Percentiles rank a stretch among this genome's conserved stretches.
Conservation (phyloP, 345 rosid genomes). For the Physaria fendleri region DNA sequence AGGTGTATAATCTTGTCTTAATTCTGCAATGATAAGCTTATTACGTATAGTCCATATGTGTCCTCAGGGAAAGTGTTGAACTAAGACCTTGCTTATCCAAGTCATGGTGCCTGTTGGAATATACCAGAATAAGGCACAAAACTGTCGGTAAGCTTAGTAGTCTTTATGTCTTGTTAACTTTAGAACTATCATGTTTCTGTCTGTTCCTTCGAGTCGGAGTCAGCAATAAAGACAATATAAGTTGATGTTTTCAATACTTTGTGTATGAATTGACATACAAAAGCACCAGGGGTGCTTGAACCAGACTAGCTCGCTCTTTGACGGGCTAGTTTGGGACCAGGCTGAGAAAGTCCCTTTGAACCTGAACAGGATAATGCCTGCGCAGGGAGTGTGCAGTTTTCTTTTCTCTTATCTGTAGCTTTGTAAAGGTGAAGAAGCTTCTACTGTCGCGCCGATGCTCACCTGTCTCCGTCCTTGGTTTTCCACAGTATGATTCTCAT, state of each 20-base stretch:
- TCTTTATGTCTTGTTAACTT: conserved; percentile 25
- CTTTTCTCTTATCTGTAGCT: conserved; percentile 35
- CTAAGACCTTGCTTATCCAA: conserved; percentile 16
- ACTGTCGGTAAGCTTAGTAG: conserved; percentile 54
- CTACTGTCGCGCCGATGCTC: conserved; percentile 24
- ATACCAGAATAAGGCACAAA: conserved; percentile 9
- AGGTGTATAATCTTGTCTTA: neutral
- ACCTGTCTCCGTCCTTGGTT: neutral
- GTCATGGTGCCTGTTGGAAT: conserved; percentile 5
- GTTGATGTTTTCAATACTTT: conserved; percentile 14
- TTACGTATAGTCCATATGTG: neutral
- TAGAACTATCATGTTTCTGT: conserved; percentile 34
- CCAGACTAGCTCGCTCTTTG: conserved; percentile 39
- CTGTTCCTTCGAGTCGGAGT: conserved; percentile 13
- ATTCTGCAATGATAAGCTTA: neutral
- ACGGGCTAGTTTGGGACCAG: conserved; percentile 37
- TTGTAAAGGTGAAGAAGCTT: conserved; percentile 38
- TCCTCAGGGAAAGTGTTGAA: conserved; percentile 6
- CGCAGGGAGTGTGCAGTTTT: conserved; percentile 99
- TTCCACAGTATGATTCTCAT: neutral
- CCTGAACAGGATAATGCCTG: conserved; percentile 99
- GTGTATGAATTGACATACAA: conserved; percentile 37
- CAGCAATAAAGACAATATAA: conserved; percentile 34
- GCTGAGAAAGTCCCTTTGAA: conserved; percentile 99
- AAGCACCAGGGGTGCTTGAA: conserved; percentile 99